Evolutionary conservation across 345 rosid species (phyloP).

Genomic region (Populus pruinosa): DNA sequence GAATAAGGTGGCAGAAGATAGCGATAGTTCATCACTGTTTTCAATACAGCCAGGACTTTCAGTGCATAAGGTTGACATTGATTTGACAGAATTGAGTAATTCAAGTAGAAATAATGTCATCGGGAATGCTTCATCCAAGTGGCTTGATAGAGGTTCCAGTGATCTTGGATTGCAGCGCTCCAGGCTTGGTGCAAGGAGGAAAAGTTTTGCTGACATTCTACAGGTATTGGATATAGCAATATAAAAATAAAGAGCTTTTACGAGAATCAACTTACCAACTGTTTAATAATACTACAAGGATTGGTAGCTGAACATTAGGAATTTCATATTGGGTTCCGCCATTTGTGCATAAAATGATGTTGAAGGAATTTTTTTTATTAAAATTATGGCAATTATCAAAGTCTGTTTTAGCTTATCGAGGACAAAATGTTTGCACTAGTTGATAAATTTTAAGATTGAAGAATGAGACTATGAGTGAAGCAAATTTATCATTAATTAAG

Average conservation of each 20-base stretch:
- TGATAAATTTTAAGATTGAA: background rate
- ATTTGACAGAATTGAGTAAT: constrained; percentile 62
- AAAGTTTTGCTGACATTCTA: constrained; percentile 95
- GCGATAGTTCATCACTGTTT: constrained; percentile 56
- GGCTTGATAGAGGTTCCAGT: constrained; percentile 46
- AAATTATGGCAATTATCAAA: background rate
- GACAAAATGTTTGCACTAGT: background rate
- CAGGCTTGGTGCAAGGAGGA: constrained; percentile 73
- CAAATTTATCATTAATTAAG: background rate
- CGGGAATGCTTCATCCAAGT: constrained; percentile 42
- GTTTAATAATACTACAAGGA: background rate
- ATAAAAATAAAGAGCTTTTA: background rate
- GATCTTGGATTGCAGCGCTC: constrained; percentile 38
- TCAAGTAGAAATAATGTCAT: constrained; percentile 36
- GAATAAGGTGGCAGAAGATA: constrained; percentile 28
- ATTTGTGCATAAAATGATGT: background rate
- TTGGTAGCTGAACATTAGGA: background rate
- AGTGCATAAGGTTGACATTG: constrained; percentile 57
- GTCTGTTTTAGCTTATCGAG: background rate
- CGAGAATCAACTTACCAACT: background rate
- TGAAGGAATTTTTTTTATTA: background rate
- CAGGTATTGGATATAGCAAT: constrained; percentile 45
- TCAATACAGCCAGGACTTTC: constrained; percentile 69
- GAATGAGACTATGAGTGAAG: background rate
- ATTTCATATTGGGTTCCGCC: background rate